Base-by-base conservation (phyloP, 345 rosid species). In the Aquilaria malaccensis region DNA sequence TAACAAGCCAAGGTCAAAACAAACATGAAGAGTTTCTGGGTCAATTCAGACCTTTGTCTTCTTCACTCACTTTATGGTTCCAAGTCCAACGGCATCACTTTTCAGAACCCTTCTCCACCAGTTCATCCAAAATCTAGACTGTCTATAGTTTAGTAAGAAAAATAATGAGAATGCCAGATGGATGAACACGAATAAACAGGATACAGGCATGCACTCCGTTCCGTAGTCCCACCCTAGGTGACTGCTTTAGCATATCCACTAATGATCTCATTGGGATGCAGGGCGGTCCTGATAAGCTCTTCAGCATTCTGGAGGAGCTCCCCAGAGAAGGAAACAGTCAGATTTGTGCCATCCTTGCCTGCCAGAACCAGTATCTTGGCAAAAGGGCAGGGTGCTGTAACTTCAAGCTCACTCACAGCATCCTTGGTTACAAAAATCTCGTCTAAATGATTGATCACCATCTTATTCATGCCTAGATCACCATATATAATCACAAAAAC, bases 361-460 rank as follows among this genome's bases (percentile, higher is more conserved):
- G 99, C 99, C 55, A 95, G 61, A 43, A 95, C 99, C 71, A 95
- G 70, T 61, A 95, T 68, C 72, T 95, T 95, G 10, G 99, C 99
- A 2, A 22, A 22, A 22, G 22, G 22, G 97, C 97, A 0, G 97
- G 99, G 49, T 95, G 99, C 77, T 95, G 99, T 22, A 70, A 95
- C 88, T 83, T 95, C 99, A 0, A 95, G 86, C 58, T 95, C 99
- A 55, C 85, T 91, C 46, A 95, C 99, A 56, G 99, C 99, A 69
- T 95, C 99, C 70, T 81, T 95, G 7, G 99, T 95, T 47, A 95
- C 88, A 68, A 88, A 91, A 0, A 91, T 82, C 68, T 88, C 90
- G 79, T 95, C 98, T 62, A 95, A 70, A 71, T 95, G 99, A 70
- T 95, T 95, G 33, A 95, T 88, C 65, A 95, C 96, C 99, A 95